Conservation (phyloP, 2,329 filamentous ascomycete species). For the Ceratocystis cubensis region DNA sequence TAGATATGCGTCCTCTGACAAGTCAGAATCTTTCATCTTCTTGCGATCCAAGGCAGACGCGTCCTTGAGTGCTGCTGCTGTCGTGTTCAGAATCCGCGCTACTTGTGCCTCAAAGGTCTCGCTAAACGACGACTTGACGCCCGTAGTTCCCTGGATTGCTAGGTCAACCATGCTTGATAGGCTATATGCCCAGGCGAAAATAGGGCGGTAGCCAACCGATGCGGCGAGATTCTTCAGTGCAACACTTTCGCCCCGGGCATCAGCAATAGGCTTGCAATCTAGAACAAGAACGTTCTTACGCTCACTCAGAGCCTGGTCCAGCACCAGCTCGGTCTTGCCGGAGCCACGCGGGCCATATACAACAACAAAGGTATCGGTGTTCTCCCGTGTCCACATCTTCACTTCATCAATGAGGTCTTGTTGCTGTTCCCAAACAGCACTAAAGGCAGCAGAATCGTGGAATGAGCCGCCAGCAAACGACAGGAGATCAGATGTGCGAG, state of each 20-base stretch:
- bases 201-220: slow-evolving; percentile 78
- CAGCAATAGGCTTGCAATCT: slow-evolving; percentile 87
- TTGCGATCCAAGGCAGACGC: slow-evolving; percentile 47
- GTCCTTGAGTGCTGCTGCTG: slow-evolving; percentile 62
- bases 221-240: slow-evolving; percentile 71
- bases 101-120: slow-evolving; percentile 85
- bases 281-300: slow-evolving; percentile 69
- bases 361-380: slow-evolving; percentile 82
- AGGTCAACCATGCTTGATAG: slow-evolving; percentile 86
- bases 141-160: slow-evolving; percentile 84
- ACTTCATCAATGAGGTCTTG: slow-evolving; percentile 72
- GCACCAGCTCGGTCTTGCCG: slow-evolving; percentile 75
- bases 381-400: slow-evolving; percentile 75
- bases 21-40: slow-evolving; percentile 56
- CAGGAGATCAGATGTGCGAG: slow-evolving; percentile 53
- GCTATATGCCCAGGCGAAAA: slow-evolving; percentile 95
- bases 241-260: slow-evolving; percentile 74
- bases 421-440: slow-evolving; percentile 78
- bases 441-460: slow-evolving; percentile 55
- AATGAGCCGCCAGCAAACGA: slow-evolving; percentile 42
- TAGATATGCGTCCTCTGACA: slow-evolving; percentile 75
- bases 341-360: slow-evolving; percentile 85
- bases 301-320: slow-evolving; percentile 69
- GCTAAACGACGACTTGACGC: slow-evolving; percentile 86
- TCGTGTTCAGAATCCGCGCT: slow-evolving; percentile 78